phyloP scores from a whole-genome alignment of 805 yeast species.

The Candida glaebosa region DNA sequence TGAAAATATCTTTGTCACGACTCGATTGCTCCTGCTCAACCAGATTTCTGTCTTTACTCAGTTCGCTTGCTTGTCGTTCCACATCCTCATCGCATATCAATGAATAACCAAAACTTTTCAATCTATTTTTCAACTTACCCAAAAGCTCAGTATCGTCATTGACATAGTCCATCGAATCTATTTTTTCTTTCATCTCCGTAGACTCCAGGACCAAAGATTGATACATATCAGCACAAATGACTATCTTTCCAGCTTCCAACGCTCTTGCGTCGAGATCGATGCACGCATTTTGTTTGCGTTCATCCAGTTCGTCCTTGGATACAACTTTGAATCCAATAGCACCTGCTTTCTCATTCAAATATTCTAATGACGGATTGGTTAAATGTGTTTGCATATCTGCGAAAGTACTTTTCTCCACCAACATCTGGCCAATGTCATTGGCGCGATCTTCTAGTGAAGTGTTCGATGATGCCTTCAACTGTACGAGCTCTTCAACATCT shows the following conservation, averaged over 20 bases:
- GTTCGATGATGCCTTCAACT: constrained; percentile 10
- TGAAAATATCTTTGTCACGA: constrained; percentile 30
- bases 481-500: constrained; percentile 20
- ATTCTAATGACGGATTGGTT: constrained; percentile 5
- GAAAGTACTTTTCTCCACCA: constrained; percentile 16
- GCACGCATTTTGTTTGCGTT: constrained; percentile 1
- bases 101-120: constrained; percentile 3
- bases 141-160: not conserved
- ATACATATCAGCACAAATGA: constrained; percentile 14
- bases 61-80: not conserved
- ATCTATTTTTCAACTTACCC: not conserved
- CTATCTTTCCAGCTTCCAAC: constrained; percentile 11
- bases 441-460: constrained; percentile 17
- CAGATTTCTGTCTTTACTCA: not conserved
- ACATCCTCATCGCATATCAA: not conserved
- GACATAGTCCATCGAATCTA: constrained; percentile 1
- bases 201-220: constrained; percentile 6
- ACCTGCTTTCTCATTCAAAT: constrained; percentile 4
- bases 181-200: not conserved
- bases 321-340: constrained; percentile 40
- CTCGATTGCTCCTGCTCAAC: constrained; percentile 12
- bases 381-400: constrained; percentile 7
- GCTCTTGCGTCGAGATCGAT: constrained; percentile 12
- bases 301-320: constrained; percentile 11
- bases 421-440: constrained; percentile 14